Evolutionary conservation across 352 stramenopile genomes (phyloP).

Genomic region (Pelagophyceae sp.): DNA sequence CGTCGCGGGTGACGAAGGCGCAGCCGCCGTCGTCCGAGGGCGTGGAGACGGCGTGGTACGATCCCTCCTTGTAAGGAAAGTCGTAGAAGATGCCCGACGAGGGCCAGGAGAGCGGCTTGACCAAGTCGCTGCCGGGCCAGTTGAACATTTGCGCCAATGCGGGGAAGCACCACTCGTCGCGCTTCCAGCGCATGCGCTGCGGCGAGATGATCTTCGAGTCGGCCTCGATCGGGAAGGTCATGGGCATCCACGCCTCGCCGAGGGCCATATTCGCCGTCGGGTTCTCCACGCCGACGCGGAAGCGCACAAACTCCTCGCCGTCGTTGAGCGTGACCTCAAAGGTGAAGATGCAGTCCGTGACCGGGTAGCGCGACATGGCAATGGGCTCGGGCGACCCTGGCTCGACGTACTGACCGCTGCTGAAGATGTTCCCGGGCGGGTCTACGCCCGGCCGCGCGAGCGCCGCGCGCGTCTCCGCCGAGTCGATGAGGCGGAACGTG

Average conservation of each 20-base stretch:
- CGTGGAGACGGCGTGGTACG: no score
- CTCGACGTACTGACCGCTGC: neutral
- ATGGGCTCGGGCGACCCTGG: neutral
- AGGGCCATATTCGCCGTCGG: neutral
- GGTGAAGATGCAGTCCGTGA: constrained; percentile 26
- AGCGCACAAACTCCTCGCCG: constrained; percentile 25
- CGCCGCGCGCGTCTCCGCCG: neutral
- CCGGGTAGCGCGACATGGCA: constrained; percentile 25
- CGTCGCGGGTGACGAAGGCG: no score
- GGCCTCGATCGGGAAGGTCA: no score
- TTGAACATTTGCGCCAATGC: no score
- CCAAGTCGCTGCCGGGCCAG: no score
- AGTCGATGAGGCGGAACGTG: constrained; percentile 28
- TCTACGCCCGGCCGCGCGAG: constrained; percentile 2
- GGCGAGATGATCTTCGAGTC: no score
- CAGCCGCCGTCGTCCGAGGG: no score
- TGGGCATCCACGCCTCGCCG: constrained; percentile 23
- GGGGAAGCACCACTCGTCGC: no score
- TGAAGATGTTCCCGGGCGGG: neutral
- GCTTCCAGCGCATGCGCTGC: no score
- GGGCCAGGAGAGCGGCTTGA: no score
- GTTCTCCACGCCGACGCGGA: neutral
- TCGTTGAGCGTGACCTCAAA: constrained; percentile 25
- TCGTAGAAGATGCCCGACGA: no score
- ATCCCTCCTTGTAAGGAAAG: no score